Conservation (phyloP, 148 eudicot species). For the Beta vulgaris region DNA sequence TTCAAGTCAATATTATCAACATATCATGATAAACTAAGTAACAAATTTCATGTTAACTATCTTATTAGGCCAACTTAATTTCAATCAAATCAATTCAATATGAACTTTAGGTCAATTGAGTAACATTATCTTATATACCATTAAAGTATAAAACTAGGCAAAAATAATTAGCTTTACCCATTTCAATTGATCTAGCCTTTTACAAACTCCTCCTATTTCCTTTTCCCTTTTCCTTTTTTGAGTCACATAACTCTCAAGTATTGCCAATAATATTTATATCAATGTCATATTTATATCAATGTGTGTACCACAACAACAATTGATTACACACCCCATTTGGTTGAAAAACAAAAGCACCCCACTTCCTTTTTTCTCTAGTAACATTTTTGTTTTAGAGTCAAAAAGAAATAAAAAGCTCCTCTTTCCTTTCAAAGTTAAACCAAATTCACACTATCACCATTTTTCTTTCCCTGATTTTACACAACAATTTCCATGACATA, state of each 20-base stretch:
- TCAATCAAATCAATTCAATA: too few relatives aligned
- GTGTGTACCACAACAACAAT: conserved; percentile 7
- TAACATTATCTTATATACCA: too few relatives aligned
- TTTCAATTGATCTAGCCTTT: background rate
- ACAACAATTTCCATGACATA: conserved; percentile 1
- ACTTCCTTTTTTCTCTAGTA: background rate
- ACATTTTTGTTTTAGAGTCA: background rate
- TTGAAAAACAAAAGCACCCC: background rate
- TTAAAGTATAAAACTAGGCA: too few relatives aligned
- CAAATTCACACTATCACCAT: background rate
- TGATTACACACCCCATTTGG: conserved; percentile 10
- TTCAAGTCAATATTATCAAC: too few relatives aligned
- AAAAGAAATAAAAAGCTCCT: background rate
- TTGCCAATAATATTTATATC: background rate
- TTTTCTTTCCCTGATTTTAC: background rate
- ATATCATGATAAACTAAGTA: too few relatives aligned
- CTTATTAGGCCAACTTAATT: too few relatives aligned
- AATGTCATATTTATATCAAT: background rate
- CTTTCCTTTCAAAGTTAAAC: background rate
- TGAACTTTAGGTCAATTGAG: too few relatives aligned
- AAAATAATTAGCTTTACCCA: background rate
- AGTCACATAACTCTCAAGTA: background rate
- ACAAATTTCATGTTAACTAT: too few relatives aligned
- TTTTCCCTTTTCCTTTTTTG: background rate
- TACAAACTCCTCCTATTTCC: background rate